Evolutionary conservation across 2,329 filamentous ascomycete species (phyloP).

Genomic region (Podosphaera xanthii): DNA sequence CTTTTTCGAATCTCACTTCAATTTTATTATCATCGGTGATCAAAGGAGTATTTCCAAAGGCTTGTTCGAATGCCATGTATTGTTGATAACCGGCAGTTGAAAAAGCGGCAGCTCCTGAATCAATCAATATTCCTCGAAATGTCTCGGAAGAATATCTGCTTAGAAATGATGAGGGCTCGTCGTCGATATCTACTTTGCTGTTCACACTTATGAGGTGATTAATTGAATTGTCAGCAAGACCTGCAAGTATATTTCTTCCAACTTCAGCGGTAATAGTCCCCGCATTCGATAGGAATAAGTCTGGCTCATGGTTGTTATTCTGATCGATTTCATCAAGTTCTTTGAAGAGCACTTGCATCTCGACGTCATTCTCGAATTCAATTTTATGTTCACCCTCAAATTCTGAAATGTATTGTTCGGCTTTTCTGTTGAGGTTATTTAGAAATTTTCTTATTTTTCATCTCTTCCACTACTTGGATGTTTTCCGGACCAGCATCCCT

Average conservation of each 20-base stretch:
- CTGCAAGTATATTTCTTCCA: not conserved
- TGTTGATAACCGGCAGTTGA: not conserved
- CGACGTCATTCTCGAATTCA: not conserved
- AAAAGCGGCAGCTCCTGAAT: not conserved
- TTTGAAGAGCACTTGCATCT: not conserved
- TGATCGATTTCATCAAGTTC: not conserved
- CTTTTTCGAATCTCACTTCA: not conserved
- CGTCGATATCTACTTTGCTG: not conserved
- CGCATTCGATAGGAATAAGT: not conserved
- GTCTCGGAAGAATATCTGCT: not conserved
- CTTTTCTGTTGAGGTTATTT: not conserved
- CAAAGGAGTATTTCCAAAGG: not conserved
- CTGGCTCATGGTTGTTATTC: not conserved
- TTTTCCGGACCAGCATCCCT: not conserved
- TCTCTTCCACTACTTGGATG: not conserved
- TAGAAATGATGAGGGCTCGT: not conserved
- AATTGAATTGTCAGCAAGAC: not conserved
- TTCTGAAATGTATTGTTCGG: not conserved
- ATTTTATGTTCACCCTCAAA: not conserved
- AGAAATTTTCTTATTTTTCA: not conserved
- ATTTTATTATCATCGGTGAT: not conserved
- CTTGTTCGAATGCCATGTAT: not conserved
- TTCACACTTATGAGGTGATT: not conserved
- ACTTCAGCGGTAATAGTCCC: not conserved
- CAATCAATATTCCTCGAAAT: conserved; percentile 1